Conservation (phyloP, 169 alveolate genomes). For the Plasmodium gonderi region DNA sequence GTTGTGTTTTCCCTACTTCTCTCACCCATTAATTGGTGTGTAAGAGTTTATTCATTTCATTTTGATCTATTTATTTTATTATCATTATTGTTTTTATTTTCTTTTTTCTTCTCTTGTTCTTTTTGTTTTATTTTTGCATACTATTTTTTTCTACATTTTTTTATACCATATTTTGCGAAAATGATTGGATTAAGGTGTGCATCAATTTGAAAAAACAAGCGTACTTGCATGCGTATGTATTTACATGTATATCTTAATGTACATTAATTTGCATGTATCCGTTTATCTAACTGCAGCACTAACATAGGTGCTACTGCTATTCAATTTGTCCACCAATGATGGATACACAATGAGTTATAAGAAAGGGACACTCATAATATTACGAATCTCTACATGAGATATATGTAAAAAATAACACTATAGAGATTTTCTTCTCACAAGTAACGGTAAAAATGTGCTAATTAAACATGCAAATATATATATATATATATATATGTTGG, state of each 20-base stretch:
- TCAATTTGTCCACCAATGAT: not conserved
- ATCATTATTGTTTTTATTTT: not conserved
- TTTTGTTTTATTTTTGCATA: not conserved
- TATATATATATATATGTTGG: not conserved
- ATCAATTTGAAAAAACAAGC: not conserved
- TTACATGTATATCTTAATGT: not conserved
- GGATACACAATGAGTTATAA: not conserved
- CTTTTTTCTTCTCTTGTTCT: not conserved
- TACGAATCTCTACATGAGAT: not conserved
- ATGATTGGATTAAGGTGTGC: not conserved
- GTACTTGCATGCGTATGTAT: too few species aligned
- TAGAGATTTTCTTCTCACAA: not conserved
- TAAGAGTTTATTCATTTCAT: too few species aligned
- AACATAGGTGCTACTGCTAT: not conserved
- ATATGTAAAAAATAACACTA: not conserved
- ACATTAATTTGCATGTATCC: not conserved
- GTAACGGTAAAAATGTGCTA: not conserved
- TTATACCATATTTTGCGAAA: not conserved
- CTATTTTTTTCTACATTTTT: too few species aligned
- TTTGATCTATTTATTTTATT: too few species aligned
- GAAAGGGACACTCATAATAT: not conserved
- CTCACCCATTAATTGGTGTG: too few species aligned
- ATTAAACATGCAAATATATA: not conserved
- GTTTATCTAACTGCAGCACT: not conserved
- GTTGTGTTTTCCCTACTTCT: too few species aligned